These are phyloP conservation scores for Tetrastigma voinierianum DNA, from an alignment of 164 flowering plant genomes.

Conservation along the genomic window DNA sequence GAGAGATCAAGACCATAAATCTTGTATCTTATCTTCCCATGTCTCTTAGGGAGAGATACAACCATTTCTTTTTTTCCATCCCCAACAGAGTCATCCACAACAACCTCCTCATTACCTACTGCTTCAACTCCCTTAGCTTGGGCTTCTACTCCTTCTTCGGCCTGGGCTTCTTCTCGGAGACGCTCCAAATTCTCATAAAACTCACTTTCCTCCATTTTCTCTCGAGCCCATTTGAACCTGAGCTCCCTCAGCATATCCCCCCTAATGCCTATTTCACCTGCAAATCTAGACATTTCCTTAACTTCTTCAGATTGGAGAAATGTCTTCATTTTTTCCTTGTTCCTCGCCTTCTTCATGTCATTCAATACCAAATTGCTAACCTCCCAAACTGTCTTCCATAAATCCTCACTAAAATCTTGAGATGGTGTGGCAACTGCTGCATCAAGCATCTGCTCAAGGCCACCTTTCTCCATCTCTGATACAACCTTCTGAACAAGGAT, in stretches of 20 bases:
- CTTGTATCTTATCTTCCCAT: constrained; percentile 78
- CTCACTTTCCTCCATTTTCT: constrained; percentile 78
- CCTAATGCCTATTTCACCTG: constrained; percentile 80
- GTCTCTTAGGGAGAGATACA: constrained; percentile 62
- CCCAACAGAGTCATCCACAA: constrained; percentile 9
- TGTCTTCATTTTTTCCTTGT: constrained; percentile 82
- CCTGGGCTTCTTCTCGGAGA: constrained; percentile 27
- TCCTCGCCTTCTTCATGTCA: constrained; percentile 75
- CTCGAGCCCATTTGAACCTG: constrained; percentile 89
- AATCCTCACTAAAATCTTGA: constrained; percentile 72
- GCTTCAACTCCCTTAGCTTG: constrained; percentile 10
- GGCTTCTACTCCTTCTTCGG: constrained; percentile 20
- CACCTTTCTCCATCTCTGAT: constrained; percentile 63
- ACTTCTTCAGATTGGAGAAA: constrained; percentile 69
- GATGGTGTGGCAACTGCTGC: constrained; percentile 23
- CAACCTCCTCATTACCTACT: constrained; percentile 8
- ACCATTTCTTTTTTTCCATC: constrained; percentile 32
- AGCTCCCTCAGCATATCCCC: constrained; percentile 91
- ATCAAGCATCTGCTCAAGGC: constrained; percentile 39
- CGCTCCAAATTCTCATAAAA: constrained; percentile 59
- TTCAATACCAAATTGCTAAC: constrained; percentile 64
- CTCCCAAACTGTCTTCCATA: constrained; percentile 86
- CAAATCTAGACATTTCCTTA: constrained; percentile 75
- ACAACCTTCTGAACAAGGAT: constrained; percentile 71
- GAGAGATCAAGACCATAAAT: constrained; percentile 93